Conservation (phyloP, 2,329 filamentous ascomycete genomes). For the Annulohypoxylon truncatum region DNA sequence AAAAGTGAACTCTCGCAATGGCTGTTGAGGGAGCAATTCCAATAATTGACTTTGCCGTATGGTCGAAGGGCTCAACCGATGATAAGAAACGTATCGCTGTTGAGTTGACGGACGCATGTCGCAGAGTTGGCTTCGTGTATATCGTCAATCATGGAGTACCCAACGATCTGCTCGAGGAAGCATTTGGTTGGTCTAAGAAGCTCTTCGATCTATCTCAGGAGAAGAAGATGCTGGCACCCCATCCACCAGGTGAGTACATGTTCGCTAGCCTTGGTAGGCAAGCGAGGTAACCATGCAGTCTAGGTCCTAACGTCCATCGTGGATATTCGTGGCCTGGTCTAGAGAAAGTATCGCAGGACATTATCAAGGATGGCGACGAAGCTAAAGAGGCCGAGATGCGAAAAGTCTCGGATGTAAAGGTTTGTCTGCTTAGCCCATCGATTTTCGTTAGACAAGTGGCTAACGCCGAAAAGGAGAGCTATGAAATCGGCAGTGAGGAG, state of each 20-base stretch:
- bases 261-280: neutral
- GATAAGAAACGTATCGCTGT: constrained; percentile 45
- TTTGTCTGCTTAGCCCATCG: constrained; percentile 42
- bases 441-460: neutral
- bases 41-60: constrained; percentile 44
- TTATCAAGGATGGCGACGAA: constrained; percentile 55
- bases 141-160: constrained; percentile 50
- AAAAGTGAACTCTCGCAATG: constrained; percentile 11
- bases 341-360: constrained; percentile 64
- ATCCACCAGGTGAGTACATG: constrained; percentile 47
- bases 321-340: constrained; percentile 67
- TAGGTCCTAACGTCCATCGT: constrained; percentile 60
- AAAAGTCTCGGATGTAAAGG: constrained; percentile 63
- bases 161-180: constrained; percentile 51
- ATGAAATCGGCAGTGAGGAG: constrained; percentile 62
- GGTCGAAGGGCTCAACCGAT: constrained; percentile 37
- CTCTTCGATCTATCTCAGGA: constrained; percentile 51
- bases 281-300: neutral
- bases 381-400: constrained; percentile 56
- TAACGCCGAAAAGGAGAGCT: constrained; percentile 58
- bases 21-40: constrained; percentile 37
- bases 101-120: constrained; percentile 49
- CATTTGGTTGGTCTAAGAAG: constrained; percentile 52
- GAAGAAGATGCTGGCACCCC: constrained; percentile 53
- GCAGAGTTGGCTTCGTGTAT: constrained; percentile 50